Evolutionary conservation across 306 rosid species (phyloP).

Genomic region (Cyamopsis tetragonoloba): DNA sequence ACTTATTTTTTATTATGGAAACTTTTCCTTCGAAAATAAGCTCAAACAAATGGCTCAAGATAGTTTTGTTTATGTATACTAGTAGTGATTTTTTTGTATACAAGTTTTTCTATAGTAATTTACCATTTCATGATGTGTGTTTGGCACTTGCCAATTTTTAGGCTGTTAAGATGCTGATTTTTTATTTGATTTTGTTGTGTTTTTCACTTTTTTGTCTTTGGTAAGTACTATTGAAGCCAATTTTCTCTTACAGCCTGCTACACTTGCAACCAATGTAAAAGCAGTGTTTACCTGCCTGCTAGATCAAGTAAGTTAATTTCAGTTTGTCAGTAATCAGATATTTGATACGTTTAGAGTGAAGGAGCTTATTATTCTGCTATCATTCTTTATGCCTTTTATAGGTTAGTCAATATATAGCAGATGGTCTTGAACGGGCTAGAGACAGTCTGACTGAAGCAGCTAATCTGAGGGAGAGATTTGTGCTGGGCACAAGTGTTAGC

Average conservation of each 20-base stretch:
- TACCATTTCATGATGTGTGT: neutral
- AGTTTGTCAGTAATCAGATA: constrained; percentile 12
- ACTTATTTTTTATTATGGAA: too few species aligned
- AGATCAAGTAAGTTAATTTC: constrained; percentile 80
- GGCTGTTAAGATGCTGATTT: constrained; percentile 12
- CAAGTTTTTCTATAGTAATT: constrained; percentile 1
- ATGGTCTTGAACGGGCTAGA: constrained; percentile 96
- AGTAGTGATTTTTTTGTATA: neutral
- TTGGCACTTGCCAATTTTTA: constrained; percentile 7
- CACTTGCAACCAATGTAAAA: constrained; percentile 78
- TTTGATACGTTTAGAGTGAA: constrained; percentile 18
- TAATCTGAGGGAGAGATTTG: constrained; percentile 88
- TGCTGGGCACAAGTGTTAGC: constrained; percentile 71
- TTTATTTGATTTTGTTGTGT: neutral
- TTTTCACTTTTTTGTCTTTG: constrained; percentile 11
- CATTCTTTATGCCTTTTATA: constrained; percentile 24
- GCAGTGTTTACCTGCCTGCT: constrained; percentile 88
- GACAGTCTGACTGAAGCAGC: constrained; percentile 94
- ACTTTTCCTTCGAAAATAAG: too few species aligned
- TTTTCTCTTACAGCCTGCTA: constrained; percentile 67
- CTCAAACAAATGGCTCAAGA: too few species aligned
- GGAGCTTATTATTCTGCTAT: constrained; percentile 18
- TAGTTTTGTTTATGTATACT: neutral
- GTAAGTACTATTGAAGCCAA: neutral
- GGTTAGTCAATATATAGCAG: constrained; percentile 96